Evolutionary conservation across 306 rosid species (phyloP), one percentile per base, ranked within the genome.

Genomic region (Vigna nakashimae): DNA sequence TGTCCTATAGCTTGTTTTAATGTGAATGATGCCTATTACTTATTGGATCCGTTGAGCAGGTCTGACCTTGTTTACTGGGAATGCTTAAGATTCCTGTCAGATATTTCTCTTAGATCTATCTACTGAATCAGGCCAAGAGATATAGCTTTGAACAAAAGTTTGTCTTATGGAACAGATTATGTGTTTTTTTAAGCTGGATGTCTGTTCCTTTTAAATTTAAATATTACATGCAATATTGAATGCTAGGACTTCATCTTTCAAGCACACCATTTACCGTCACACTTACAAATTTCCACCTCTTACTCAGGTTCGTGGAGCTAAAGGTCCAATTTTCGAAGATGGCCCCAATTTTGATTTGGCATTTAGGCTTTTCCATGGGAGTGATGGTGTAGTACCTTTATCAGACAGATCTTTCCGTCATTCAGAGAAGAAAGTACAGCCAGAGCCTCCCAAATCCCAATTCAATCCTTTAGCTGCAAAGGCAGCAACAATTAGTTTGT

Each of bases 311-410:
- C 90, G 90, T 66, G 91, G 88, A 76, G 78, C 89, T 66, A 92
- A 91, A 88, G 98, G 98, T 80, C 98, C 98, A 79, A 92, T 95
- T 88, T 95, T 95, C 80, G 98, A 92, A 87, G 98, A 95, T 85
- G 98, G 91, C 65, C 98, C 98, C 82, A 91, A 92, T 85, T 95
- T 95, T 88, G 97, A 95, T 64, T 80, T 81, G 91, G 96, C 98
- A 60, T 95, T 92, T 81, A 91, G 93, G 87, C 97, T 95, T 82
- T 95, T 95, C 71, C 98, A 95, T 80, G 98, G 98, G 70, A 83
- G 74, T 36, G 96, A 95, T n/a, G 98, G 98, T 28, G 97, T 95
- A 26, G 98, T 95, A 56, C 98, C 98, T 71, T 88, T 95, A 36
- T 84, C 95, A 52, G 92, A 80, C 79, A 86, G 91, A 81, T 77